A percentile compares a stretch with the other conserved stretches of the same genome.
Evolutionary conservation across 192 early-diverging fungal genomes (phyloP).

Genomic region (Thoreauomyces humboldtii): DNA sequence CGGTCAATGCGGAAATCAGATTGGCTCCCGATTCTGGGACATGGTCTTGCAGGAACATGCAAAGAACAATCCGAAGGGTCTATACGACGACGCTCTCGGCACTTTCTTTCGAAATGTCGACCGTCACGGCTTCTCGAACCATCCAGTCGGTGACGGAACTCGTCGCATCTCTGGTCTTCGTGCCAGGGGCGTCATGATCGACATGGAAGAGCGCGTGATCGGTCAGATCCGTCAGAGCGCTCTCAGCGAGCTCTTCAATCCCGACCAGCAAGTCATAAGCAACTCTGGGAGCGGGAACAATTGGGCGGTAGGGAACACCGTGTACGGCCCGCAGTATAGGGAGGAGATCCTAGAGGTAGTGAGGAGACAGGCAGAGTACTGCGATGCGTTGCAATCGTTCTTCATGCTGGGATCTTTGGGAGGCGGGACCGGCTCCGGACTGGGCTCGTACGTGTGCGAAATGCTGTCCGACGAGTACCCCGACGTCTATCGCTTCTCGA

Average conservation of each 20-base stretch:
- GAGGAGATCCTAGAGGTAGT: slow-evolving; percentile 46
- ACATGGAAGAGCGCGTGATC: slow-evolving; percentile 61
- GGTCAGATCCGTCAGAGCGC: slow-evolving; percentile 34
- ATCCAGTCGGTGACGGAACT: slow-evolving; percentile 25
- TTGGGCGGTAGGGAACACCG: slow-evolving; percentile 56
- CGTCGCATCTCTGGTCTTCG: slow-evolving; percentile 34
- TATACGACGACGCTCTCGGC: slow-evolving; percentile 47
- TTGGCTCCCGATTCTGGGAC: slow-evolving; percentile 58
- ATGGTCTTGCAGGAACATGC: slow-evolving; percentile 57
- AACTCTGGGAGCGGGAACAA: slow-evolving; percentile 60
- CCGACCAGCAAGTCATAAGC: slow-evolving; percentile 39
- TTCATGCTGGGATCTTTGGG: slow-evolving; percentile 50
- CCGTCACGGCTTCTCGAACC: slow-evolving; percentile 5
- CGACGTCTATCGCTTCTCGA: slow-evolving; percentile 38
- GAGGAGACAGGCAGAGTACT: slow-evolving; percentile 48
- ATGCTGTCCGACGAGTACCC: slow-evolving; percentile 45
- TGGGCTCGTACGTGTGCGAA: slow-evolving; percentile 47
- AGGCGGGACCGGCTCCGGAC: slow-evolving; percentile 59
- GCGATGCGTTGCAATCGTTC: slow-evolving; percentile 54
- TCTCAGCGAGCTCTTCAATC: slow-evolving; percentile 45
- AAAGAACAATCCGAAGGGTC: slow-evolving; percentile 29
- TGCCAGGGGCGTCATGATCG: slow-evolving; percentile 51
- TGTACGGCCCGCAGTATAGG: slow-evolving; percentile 42
- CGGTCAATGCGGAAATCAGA: slow-evolving; percentile 61
- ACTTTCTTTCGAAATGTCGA: slow-evolving; percentile 54